A percentile compares a stretch with the other conserved stretches of the same genome.
Conservation (phyloP, 345 rosid species). For the Salix arbutifolia region DNA sequence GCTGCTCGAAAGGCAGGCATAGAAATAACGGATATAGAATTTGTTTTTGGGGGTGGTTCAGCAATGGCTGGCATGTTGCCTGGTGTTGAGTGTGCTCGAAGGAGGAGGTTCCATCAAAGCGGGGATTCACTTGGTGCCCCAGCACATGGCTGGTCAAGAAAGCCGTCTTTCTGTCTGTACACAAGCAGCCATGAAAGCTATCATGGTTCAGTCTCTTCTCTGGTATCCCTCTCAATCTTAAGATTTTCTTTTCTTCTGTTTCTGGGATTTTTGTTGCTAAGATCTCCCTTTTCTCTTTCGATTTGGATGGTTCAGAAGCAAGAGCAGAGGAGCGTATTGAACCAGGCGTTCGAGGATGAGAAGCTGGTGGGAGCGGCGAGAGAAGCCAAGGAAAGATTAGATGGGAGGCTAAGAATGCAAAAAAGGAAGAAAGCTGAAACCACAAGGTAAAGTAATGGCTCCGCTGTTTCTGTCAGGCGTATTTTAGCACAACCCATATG, state of each 20-base stretch:
- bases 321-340: slow-evolving; percentile 35
- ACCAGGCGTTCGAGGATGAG: slow-evolving; percentile 37
- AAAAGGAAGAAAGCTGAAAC: slow-evolving; percentile 29
- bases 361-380: slow-evolving; percentile 61
- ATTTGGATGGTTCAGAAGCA: neutral
- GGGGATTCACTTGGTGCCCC: slow-evolving; percentile 34
- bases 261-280: neutral
- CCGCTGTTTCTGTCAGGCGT: neutral
- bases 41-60: neutral
- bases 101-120: slow-evolving; percentile 65
- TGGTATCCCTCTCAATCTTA: slow-evolving; percentile 19
- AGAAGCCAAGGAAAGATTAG: slow-evolving; percentile 80
- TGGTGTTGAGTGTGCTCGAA: slow-evolving; percentile 77
- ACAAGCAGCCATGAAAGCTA: slow-evolving; percentile 46
- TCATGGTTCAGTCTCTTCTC: slow-evolving; percentile 27
- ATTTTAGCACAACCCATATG: neutral
- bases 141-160: slow-evolving; percentile 35
- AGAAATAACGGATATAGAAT: neutral
- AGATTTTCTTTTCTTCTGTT: neutral
- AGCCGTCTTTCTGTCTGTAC: slow-evolving; percentile 57
- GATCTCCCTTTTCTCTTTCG: slow-evolving; percentile 4
- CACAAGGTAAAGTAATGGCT: slow-evolving; percentile 26
- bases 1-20: neutral
- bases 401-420: slow-evolving; percentile 52
- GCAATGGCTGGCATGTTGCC: slow-evolving; percentile 83